Evolutionary conservation across 768 basidiomycete species (phyloP), one percentile per base, ranked within the genome.

Genomic region (Russula sp.): DNA sequence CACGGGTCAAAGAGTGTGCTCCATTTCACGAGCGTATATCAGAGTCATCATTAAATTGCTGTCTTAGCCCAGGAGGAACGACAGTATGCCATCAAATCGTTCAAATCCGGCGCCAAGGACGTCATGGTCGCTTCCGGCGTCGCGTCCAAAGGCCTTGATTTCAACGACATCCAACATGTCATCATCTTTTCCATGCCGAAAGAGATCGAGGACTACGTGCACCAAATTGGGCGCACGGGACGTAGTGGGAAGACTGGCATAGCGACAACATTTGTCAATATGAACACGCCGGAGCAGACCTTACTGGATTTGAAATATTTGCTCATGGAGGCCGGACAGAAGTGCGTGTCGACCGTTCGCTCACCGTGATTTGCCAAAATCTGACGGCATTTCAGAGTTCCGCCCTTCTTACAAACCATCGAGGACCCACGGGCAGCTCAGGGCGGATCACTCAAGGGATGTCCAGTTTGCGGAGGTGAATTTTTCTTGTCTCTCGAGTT

Each of bases 131-230:
- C 97, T 3, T 98, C 95, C 3, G 88, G 95, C 35, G 94, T 99
- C 32, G 97, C 96, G 1, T 97, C 94, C 44, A 98, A 99, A 74
- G 97, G 97, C 34, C 84, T 99, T 64, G 97, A 99, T 75, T 99
- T 99, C 76, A 94, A 90, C 74, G 97, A 98, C 71, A 96, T 99
- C 62, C 94, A 98, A 70, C 97, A 98, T 73, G 95, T 98, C 72
- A 98, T 99, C 75, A 98, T 98, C 66, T 99, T 95, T 74, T 87
- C 91, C 35, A 98, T 99, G 97, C 97, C 97, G 0, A 99, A 98
- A 75, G 97, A 99, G 77, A 99, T 99, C 66, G 97, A 99, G 75
- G 97, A 99, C 74, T 99, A 99, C 70, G 96, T 98, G 55, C 97
- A 99, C 78, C 96, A 99, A 75, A 98, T 98, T 68, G 97, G 97